Base-by-base conservation (phyloP, 2,329 filamentous ascomycete genomes). In the Fusarium sp. region DNA sequence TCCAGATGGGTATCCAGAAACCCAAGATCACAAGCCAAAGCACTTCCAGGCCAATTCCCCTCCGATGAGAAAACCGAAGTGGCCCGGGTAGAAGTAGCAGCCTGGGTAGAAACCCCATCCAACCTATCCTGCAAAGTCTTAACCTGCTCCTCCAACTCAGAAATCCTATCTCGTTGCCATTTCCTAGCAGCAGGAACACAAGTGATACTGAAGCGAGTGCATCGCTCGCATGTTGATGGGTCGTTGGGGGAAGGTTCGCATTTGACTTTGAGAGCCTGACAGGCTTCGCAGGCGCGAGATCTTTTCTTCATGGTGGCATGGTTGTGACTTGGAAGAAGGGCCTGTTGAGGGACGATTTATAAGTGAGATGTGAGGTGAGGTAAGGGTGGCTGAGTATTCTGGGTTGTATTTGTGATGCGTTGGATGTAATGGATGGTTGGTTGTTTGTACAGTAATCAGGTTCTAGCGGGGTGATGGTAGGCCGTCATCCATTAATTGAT, bases 211-310 rank as follows among this genome's bases (percentile, higher is more conserved):
- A 47, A 48, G 14, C 67, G 66, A 20, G 40, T 46, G 12, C 67
- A 69, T 45, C 67, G 52, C 20, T 66, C 66, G 54, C 67, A 70
- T 16, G 49, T 20, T 3, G 52, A 52, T 24, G 30, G 27, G 13
- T 54, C 48, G 12, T 32, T 32, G 1, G 59, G 11, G 1, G 55
- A 57, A n/a, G 34, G 61, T 4, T 70, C 61, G 57, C 67, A 70
- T 40, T 66, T 70, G 52, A 70, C 53, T 47, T 70, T 70, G 27
- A 70, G 61, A 22, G 61, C 56, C 34, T 70, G 66, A 4, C 67
- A 70, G 44, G 65, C 61, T 56, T 70, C 67, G 40, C 67, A 70
- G 29, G 67, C 67, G 16, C 66, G 67, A 46, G 48, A 66, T 57
- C 67, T 66, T 45, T 69, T 69, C 27, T 29, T 51, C 66, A 70